Base-by-base conservation (phyloP, 305 asterid genomes). In the Fraxinus angustifolia region DNA sequence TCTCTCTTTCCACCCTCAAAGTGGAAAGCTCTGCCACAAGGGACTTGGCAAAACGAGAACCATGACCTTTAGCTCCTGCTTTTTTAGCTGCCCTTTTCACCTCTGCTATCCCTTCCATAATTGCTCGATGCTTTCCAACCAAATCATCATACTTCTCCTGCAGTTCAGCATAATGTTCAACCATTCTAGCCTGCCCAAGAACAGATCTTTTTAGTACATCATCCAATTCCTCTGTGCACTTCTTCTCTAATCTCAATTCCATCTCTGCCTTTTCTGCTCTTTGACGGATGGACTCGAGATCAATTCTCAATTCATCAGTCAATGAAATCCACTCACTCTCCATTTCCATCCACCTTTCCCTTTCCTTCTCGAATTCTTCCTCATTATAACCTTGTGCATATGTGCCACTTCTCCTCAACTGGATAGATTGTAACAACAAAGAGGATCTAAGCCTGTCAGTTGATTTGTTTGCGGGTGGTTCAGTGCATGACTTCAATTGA, bases 241-340 rank as follows among this genome's bases (percentile, higher is more conserved):
- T 90, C 88, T 94, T 96, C 90, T 96, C 98, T 73, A 86, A 75
- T 79, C 83, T 84, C 81, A 96, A 83, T 86, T 96, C 99, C 93
- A 87, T 85, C 87, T 91, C 95, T 74, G 82, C 91, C 70, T 88
- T 76, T 74, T 96, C 98, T 23, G 98, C 98, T 80, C 91, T 82
- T 58, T 83, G 90, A 5, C 98, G 96, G 76, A 85, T 86, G 42
- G 91, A 75, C 85, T 96, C 99, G 0, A 94, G 90, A 35, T 96
- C 98, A 14, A 93, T 91, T 81, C 99, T 90, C 78, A 96, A 81
- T 82, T 96, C 99, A 56, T 94, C 99, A 3, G 99, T 94, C 11
- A 96, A 86, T 45, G 94, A 96, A 33, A 96, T 96, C 99, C 98
- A 96, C 10, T 93, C 98, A 4, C 97, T 94, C 86, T 94, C 99